These are phyloP conservation scores for Hypholoma sublateritium DNA, from an alignment of 768 basidiomycete genomes.

Conservation along the genomic window DNA sequence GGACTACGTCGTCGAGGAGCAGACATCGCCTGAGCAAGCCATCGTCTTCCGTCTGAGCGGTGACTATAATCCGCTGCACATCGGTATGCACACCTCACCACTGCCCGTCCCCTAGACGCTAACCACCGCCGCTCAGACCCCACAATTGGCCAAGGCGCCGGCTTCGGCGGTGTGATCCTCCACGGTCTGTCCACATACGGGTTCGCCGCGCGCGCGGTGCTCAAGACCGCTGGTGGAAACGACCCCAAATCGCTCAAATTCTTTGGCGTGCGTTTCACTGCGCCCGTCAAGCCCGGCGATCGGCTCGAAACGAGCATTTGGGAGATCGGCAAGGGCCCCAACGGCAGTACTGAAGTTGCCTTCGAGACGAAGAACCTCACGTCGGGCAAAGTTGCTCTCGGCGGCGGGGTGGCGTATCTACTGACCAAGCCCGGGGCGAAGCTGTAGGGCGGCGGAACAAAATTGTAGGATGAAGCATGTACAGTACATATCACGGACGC, in stretches of 20 bases:
- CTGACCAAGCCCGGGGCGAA: constrained; percentile 38
- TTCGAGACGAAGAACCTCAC: constrained; percentile 63
- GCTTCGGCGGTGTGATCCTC: constrained; percentile 84
- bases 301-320: constrained; percentile 75
- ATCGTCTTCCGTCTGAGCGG: constrained; percentile 72
- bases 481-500: background rate
- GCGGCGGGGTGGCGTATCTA: constrained; percentile 65
- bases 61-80: constrained; percentile 79
- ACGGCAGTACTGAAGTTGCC: constrained; percentile 57
- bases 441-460: constrained; percentile 17
- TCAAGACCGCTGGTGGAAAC: constrained; percentile 59
- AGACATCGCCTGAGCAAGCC: constrained; percentile 67
- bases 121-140: constrained; percentile 50
- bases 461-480: background rate
- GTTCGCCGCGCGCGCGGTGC: constrained; percentile 75
- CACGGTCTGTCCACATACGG: constrained; percentile 85
- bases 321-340: constrained; percentile 69
- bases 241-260: constrained; percentile 63
- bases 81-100: constrained; percentile 40
- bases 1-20: constrained; percentile 58
- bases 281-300: constrained; percentile 84
- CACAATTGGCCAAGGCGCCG: constrained; percentile 62
- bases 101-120: background rate
- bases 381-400: constrained; percentile 62
- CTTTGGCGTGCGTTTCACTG: constrained; percentile 76